Evolutionary conservation across 176 grass and related monocot genomes (phyloP), one percentile per base, ranked within the genome.

Genomic region (Pontederia crassipes): DNA sequence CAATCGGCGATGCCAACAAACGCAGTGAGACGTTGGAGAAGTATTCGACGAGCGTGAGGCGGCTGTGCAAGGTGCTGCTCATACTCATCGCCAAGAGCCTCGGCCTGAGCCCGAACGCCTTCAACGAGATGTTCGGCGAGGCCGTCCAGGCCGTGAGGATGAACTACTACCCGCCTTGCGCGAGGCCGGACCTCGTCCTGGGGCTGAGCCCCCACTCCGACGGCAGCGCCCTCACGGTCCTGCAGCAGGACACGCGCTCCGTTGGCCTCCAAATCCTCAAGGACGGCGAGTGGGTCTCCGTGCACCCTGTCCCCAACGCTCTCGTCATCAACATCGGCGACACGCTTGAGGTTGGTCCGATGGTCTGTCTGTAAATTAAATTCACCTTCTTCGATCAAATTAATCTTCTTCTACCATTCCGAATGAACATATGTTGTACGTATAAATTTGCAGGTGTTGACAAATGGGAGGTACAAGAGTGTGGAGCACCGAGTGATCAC

Each of bases 151-250:
- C 92, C 1, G 81, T 88, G 72, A 65, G 92, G 51, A 76, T 97
- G 61, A 97, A 97, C 70, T 88, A 85, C 75, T 88, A 97, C 81
- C 87, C 84, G 15, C 81, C 87, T 11, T 91, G 84, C 68, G 65
- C 87, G 28, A 71, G 73, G 59, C 81, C 92, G 2, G 92, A 88
- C 48, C 82, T 80, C 14, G 84, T 88, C 18, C 76, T 97, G 11
- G 84, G 87, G 1, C 73, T 97, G 55, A 88, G 87, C 67, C 58
- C 92, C 12, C 87, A 97, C 78, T 97, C 87, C 2, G 92, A 91
- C 50, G 87, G 92, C 2, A 91, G 92, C 74, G 81, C 83, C 2
- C 79, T 97, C n/a, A 97, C 92, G 18, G 81, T 91, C 52, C 87
- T 97, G 28, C 92, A 97, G 75, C 92, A 91, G 69, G 87, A 90